Base-by-base conservation (phyloP, 176 grass and related monocot genomes). In the Musa beccarii region DNA sequence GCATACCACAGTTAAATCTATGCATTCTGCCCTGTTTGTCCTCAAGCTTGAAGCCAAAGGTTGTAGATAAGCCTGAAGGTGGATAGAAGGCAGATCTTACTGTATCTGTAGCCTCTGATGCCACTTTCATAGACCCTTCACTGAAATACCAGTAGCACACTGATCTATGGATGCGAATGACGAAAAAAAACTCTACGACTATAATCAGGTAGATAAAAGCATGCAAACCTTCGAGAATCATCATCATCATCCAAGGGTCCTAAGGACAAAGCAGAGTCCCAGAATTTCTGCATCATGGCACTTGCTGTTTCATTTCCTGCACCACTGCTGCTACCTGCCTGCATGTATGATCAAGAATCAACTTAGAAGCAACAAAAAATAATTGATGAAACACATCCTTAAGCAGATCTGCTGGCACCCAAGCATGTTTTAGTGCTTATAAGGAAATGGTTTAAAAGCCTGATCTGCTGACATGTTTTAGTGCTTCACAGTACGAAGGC, bases 281-380 rank as follows among this genome's bases (percentile, higher is more conserved):
- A 99, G 77, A 99, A 99, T 79, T 86, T 94, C 61, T 99, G 95
- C 95, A 99, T 92, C 90, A 94, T 92, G 19, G 95, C 66, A 77
- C 86, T 85, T 53, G 86, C 74, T 4, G 75, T 79, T 67, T 99
- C 88, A 43, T 84, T 86, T 74, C 76, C 84, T 43, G 80, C 25
- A 70, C 73, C 88, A 50, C 71, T 79, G 51, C 73, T 86, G 56
- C 82, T 89, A 81, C 88, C 90, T 11, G 83, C 90, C 95, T 99
- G 68, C 54, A 87, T 50, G 73, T 50, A 83, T 50, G 24, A 80
- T 34, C 2, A 80, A 9, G 49, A 83, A 50, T 24, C 71, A 49
- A 10, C 9, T 43, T 43, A 43, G 34, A 74, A 25, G 10, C 6
- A 70, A 52, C 29, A 64, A 55, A 23, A 14, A 68, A 74, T 79